Evolutionary conservation across 495 filamentous ascomycete genomes (phyloP), one percentile per base, ranked within the genome.

Genomic region (Delitschia confertaspora): DNA sequence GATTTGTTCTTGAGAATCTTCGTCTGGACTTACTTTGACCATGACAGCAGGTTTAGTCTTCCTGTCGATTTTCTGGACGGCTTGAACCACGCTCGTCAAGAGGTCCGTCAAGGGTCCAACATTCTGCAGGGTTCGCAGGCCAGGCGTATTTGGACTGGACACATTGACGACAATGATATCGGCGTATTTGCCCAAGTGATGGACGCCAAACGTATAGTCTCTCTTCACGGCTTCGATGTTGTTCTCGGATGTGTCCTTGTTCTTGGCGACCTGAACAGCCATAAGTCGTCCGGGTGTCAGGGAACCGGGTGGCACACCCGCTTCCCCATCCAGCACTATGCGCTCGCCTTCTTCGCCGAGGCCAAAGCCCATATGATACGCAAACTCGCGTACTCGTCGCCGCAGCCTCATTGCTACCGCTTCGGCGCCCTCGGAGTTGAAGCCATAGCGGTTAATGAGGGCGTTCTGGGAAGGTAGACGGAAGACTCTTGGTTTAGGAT

Each of bases 111-210:
- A 64, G 4, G 87, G 88, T 20, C 79, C 86, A 1, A 78, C 71
- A 8, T 78, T 78, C 68, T 98, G 91, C 25, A 96, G 69, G 27
- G 79, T 76, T 10, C 91, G 74, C 14, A 98, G 71, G 1, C 91
- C 88, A 0, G 89, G 88, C 0, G 89, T 95, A 63, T 98, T 98
- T 4, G 91, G 91, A 49, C 84, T 89, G 48, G 87, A 95, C 16
- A 96, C 91, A 56, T 96, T 98, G 47, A 98, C 91, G 3, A 95
- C 88, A 3, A 98, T 65, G 23, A 98, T 85, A 56, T 98, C 91
- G 2, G 91, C 87, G 56, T 93, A 98, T 29, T 68, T 74, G 2
- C 77, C 91, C 6, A 98, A 66, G 25, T 76, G 73, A 40, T 85
- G 66, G 0, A 95, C 86, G 54, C 89, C 94, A 56, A 78, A 80